phyloP scores from a whole-genome alignment of 495 filamentous ascomycete species.

The Hypoxylon subgilvum region DNA sequence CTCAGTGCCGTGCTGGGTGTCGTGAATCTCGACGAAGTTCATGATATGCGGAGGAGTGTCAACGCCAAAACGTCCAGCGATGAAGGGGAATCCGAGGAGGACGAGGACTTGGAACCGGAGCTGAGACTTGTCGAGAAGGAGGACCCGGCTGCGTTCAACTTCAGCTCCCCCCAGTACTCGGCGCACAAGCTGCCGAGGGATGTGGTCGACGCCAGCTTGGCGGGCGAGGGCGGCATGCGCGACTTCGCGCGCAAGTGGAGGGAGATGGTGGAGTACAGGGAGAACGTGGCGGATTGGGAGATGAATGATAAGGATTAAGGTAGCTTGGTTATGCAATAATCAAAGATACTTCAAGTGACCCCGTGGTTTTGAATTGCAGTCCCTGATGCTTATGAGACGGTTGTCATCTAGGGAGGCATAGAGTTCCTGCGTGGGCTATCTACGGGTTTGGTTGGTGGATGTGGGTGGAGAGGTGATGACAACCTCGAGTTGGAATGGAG shows the following conservation, averaged over 20 bases:
- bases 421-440: too few species aligned
- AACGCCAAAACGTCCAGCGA: conserved; percentile 17
- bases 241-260: conserved; percentile 91
- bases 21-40: conserved; percentile 47
- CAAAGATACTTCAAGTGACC: neutral
- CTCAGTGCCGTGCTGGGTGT: conserved; percentile 49
- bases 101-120: conserved; percentile 72
- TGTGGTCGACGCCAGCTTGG: conserved; percentile 85
- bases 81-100: conserved; percentile 49
- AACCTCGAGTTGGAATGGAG: too few species aligned
- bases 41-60: too few species aligned
- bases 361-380: too few species aligned
- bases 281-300: conserved; percentile 41
- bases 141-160: conserved; percentile 85
- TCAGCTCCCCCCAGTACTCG: conserved; percentile 85
- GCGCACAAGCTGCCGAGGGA: conserved; percentile 95
- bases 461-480: too few species aligned
- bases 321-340: neutral
- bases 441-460: too few species aligned
- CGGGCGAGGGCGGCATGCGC: conserved; percentile 73
- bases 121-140: conserved; percentile 80
- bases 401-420: neutral
- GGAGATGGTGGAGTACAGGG: conserved; percentile 67
- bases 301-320: conserved; percentile 27
- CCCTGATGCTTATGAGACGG: too few species aligned